A percentile compares a stretch with the other conserved stretches of the same genome.
These are phyloP conservation scores for Fraxinus xanthoxyloides DNA, from an alignment of 305 asterid species.

Conservation along the genomic window DNA sequence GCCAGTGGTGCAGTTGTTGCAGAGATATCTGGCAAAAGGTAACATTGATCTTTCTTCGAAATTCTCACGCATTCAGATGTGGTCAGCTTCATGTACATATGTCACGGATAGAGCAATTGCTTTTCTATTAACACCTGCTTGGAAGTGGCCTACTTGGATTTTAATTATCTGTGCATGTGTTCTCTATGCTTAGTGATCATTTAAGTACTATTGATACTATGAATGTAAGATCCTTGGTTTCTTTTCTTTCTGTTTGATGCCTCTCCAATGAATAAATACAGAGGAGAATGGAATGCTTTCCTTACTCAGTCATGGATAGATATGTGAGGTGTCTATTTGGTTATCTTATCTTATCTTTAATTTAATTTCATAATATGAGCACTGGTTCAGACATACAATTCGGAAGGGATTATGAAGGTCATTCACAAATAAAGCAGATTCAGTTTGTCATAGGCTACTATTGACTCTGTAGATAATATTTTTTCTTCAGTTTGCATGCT, in stretches of 20 bases:
- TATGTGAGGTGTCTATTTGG: not conserved
- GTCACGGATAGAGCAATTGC: not conserved
- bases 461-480: not conserved
- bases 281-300: not conserved
- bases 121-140: not conserved
- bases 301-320: not conserved
- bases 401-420: slow-evolving; percentile 2
- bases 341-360: not conserved
- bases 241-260: not conserved
- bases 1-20: slow-evolving; percentile 81
- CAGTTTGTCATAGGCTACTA: not conserved
- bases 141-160: not conserved
- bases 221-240: not conserved
- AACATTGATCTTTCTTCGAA: slow-evolving; percentile 2
- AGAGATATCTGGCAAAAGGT: slow-evolving; percentile 93
- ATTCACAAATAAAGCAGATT: not conserved
- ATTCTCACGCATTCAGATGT: not conserved
- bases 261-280: not conserved
- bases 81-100: not conserved
- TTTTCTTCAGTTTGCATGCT: not conserved
- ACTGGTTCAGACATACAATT: not conserved
- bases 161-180: not conserved
- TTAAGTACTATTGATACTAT: not conserved
- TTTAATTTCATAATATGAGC: not conserved
- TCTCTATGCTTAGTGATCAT: not conserved